These are phyloP conservation scores for Conoideocrella luteorostrata DNA, from an alignment of 2,329 filamentous ascomycete species.

Conservation along the genomic window DNA sequence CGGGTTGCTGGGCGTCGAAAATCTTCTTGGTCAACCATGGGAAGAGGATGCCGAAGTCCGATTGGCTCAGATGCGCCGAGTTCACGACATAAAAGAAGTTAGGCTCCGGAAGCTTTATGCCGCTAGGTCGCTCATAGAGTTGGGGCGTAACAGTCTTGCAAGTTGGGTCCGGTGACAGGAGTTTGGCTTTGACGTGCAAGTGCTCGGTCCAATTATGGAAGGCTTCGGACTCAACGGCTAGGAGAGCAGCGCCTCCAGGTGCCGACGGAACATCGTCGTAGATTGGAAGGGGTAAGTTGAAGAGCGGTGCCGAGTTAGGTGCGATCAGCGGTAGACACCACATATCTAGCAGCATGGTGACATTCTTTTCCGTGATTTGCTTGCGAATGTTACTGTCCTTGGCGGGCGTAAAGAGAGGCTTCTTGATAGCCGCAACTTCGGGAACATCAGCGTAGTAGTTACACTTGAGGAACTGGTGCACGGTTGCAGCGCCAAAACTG, in stretches of 20 bases:
- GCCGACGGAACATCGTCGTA: conserved; percentile 48
- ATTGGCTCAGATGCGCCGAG: conserved; percentile 77
- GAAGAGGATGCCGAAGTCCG: conserved; percentile 78
- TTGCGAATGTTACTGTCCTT: conserved; percentile 47
- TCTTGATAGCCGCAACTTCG: conserved; percentile 39
- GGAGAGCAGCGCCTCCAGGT: conserved; percentile 50
- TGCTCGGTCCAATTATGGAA: conserved; percentile 77
- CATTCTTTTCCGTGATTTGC: conserved; percentile 63
- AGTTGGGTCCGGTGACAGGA: conserved; percentile 53
- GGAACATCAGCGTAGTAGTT: conserved; percentile 58
- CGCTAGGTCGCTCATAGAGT: conserved; percentile 35
- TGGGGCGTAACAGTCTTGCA: conserved; percentile 34
- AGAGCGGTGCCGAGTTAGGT: conserved; percentile 55
- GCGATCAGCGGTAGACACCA: conserved; percentile 71
- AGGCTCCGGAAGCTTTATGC: conserved; percentile 42
- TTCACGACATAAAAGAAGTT: conserved; percentile 67
- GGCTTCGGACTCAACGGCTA: conserved; percentile 68
- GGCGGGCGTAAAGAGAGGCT: conserved; percentile 56
- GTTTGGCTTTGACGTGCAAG: conserved; percentile 59
- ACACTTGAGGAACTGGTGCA: conserved; percentile 72
- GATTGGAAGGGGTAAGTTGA: conserved; percentile 65
- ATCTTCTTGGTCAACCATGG: conserved; percentile 60
- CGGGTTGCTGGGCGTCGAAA: conserved; percentile 51
- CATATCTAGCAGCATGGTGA: conserved; percentile 68
- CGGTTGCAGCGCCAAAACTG: conserved; percentile 71